Base-by-base conservation (phyloP, 179 eudicot species). In the Beta corolliflora region DNA sequence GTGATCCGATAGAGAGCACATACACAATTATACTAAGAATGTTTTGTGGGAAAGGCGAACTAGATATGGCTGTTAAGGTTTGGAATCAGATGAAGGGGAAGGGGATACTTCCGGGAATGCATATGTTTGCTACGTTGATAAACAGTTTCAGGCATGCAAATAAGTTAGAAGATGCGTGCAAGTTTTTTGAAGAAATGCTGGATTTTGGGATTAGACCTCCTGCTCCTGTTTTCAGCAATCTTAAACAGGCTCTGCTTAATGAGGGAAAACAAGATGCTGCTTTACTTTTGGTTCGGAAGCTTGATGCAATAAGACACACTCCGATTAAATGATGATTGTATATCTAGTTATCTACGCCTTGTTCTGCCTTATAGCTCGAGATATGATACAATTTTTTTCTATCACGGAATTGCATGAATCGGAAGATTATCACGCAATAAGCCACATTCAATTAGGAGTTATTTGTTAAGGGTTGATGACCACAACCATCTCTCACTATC, bases 201-300 rank as follows among this genome's bases (percentile, higher is more conserved):
- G 92, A 88, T 82, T 83, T 92, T 86, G 98, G 98, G 21, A 90
- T 94, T 69, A 81, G 97, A 83, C 94, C 98, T 79, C 92, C 97
- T 21, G 90, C 79, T 74, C 87, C 83, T 0, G 77, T 90, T 91
- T 94, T 91, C 80, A 87, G 85, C 77, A 80, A 82, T 77, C 85
- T 93, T 31, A 94, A 90, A 73, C 85, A 84, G 71, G 88, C 86
- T 73, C 94, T 94, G 80, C 83, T 93, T 36, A 89, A 87, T 23
- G 86, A 83, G 5, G 98, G 94, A 46, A 93, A 87, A 87, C 84
- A 94, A 76, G 93, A 92, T 79, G 77, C 73, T 71, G 91, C 82
- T 71, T 45, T 83, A 54, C 48, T 31, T 41, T 89, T 93, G 79
- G 73, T 75, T 50, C 80, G 79, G 82, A 94, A 86, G 81, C 86